phyloP scores from a whole-genome alignment of 1,284 basidiomycete species.

The Trichosporon asahii region DNA sequence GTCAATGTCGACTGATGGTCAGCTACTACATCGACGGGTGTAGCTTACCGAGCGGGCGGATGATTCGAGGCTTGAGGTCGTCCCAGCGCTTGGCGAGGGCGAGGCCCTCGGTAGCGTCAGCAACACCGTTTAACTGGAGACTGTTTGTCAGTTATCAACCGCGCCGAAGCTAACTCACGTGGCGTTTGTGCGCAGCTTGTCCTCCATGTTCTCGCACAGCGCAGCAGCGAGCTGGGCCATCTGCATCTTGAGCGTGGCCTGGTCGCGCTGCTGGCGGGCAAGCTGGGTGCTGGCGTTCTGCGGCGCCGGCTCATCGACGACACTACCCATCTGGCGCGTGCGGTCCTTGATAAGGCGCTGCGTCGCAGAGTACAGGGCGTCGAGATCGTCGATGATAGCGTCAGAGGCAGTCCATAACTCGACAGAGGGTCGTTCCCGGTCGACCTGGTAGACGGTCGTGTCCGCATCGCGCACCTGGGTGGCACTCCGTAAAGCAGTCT shows the following conservation, averaged over 20 bases:
- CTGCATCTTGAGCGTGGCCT: constrained; percentile 56
- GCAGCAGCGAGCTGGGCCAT: constrained; percentile 68
- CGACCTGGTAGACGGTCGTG: constrained; percentile 69
- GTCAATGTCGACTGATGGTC: constrained; percentile 60
- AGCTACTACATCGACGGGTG: neutral
- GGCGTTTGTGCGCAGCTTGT: constrained; percentile 65
- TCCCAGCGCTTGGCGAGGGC: constrained; percentile 39
- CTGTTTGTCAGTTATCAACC: constrained; percentile 32
- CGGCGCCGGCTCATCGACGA: constrained; percentile 46
- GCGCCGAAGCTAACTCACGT: constrained; percentile 55
- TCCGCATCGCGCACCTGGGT: constrained; percentile 70
- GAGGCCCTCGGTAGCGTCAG: constrained; percentile 40
- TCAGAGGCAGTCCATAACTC: constrained; percentile 79
- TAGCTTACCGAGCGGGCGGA: constrained; percentile 43
- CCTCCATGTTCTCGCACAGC: constrained; percentile 69
- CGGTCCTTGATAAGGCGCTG: constrained; percentile 55
- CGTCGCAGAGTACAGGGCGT: constrained; percentile 70
- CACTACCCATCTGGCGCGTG: constrained; percentile 54
- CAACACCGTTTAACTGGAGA: constrained; percentile 40
- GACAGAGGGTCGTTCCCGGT: constrained; percentile 57
- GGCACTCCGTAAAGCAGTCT: constrained; percentile 71
- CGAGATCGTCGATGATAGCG: constrained; percentile 65
- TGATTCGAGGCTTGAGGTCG: constrained; percentile 43
- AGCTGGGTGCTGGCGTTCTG: constrained; percentile 10
- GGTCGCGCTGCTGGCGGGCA: constrained; percentile 30